Base-by-base conservation (phyloP, 768 basidiomycete genomes). In the Boletus rubescentipes region DNA sequence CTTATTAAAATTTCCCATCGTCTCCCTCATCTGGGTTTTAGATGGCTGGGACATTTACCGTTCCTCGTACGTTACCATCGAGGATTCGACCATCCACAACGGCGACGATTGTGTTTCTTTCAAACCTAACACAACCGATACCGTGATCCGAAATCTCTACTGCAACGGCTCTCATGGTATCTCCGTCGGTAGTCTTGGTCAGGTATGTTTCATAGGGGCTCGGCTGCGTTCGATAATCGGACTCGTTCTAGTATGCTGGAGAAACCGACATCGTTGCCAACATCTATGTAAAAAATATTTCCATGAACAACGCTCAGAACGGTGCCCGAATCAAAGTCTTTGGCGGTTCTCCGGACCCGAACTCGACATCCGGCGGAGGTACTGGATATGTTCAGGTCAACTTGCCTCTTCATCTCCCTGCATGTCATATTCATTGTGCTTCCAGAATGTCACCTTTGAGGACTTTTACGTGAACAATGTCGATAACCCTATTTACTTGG, bases 291-390 rank as follows among this genome's bases (percentile, higher is more conserved):
- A 63, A 66, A 26, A 75, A 79, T 51, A 65, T 80, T 34, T 67
- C 70, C 21, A 78, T 79, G 75, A 57, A 70, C 23, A 76, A 79
- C 41, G 75, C 77, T 3, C 66, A 77, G 58, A 78, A 80, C 53
- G 79, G 78, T 2, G 78, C 77, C 0, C 73, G 77, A n/a, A 79
- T 80, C 69, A 81, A 81, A 63, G 76, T 76, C 5, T 81, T 79
- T 54, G 77, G 76, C 5, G 79, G 77, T 0, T 72, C 70, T 26
- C 74, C 77, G 7, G 63, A 69, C 48, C 67, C 76, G 2, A 61
- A 72, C 53, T 68, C 49, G 61, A 73, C 73, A 3, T 59, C 70
- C 9, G 79, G 78, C 21, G 78, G 78, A 31, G 78, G 78, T 12
- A 66, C 62, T 4, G 77, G 77, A 14, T 75, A 70, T 45, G 77